Evolutionary conservation across 805 yeast genomes (phyloP), one percentile per base, ranked within the genome.

Genomic region (Danielozyma ontarioensis): DNA sequence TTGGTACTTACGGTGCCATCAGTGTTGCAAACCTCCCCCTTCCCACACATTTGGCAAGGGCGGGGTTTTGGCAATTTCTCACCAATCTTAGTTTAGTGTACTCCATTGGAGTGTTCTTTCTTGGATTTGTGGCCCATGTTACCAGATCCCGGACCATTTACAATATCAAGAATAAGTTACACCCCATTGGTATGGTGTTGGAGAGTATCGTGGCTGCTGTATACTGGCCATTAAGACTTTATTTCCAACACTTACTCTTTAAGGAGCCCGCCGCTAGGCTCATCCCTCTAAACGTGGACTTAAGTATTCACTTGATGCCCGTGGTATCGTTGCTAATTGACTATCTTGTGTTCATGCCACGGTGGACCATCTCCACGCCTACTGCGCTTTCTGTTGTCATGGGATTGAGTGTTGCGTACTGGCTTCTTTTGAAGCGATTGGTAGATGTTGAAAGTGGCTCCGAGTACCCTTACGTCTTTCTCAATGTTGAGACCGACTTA

Each of bases 41-140:
- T 17, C 87, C 88, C 1, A 60, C 56, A 1, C 61, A 56, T 24
- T 54, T 82, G 17, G 60, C 48, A 2, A 53, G 58, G 15, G 90
- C 79, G 1, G 90, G 90, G 2, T 83, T 75, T 36, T 71, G 70
- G 57, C 90, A 83, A 49, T 83, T 83, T 50, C 62, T 83, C 32
- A 83, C 93, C 3, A 82, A 80, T 49, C 46, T 81, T n/a, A 72
- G 82, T 6, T 64, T 80, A 21, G 47, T 57, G 2, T 48, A 70
- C 13, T 70, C 83, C 2, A 42, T 76, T 7, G 36, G 68, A 28
- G 68, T 70, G 39, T 68, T 64, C 36, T 28, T 47, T 12, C 27
- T 68, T 24, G 73, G 73, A 15, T 43, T 64, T 17, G 13, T 55
- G 8, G 59, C 70, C 28, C 74, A 65, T 44, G 24, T 53, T 26